Base-by-base conservation (phyloP, 2,329 filamentous ascomycete species). In the Triangularia setosa region DNA sequence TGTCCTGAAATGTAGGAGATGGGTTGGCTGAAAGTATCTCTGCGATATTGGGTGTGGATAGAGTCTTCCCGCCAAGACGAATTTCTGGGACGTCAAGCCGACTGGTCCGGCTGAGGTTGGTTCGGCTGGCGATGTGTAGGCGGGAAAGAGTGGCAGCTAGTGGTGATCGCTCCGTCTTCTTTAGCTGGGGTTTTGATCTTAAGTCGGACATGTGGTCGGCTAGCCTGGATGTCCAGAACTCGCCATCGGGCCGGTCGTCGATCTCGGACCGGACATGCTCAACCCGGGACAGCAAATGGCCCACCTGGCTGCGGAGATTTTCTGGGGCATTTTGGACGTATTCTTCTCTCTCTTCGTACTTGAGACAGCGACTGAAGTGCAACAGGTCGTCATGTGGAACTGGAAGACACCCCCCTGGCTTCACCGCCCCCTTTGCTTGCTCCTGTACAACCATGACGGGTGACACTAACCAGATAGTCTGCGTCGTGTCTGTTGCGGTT, bases 191-290 rank as follows among this genome's bases (percentile, higher is more conserved):
- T 16, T 64, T 64, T 24, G 62, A 61, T 25, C 62, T 52, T 53
- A 64, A 60, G 58, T 64, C 62, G 24, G 62, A 33, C 53, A 64
- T 58, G 62, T 64, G 62, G 62, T 64, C 62, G 52, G 62, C 62
- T 12, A 64, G 58, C 11, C 35, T 57, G 25, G 30, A 53, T 1
- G 62, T 64, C 62, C 62, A 64, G 58, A 64, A 64, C 52, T 61
- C 62, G 23, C 62, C 62, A 24, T 64, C 62, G 16, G 62, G 25
- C 16, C 58, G 58, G 23, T 23, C 35, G 33, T 64, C 58, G 16
- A 64, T 48, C 24, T 57, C 48, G 33, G 33, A 56, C 7, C 62
- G 53, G n/a, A 64, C 58, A 25, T 64, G 58, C 18, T 64, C 52
- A 30, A 64, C 58, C 1, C 62, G 58, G 18, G 62, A 64, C 16